Conservation (phyloP, 108 stramenopile genomes). For the Conticribra guillardii region DNA sequence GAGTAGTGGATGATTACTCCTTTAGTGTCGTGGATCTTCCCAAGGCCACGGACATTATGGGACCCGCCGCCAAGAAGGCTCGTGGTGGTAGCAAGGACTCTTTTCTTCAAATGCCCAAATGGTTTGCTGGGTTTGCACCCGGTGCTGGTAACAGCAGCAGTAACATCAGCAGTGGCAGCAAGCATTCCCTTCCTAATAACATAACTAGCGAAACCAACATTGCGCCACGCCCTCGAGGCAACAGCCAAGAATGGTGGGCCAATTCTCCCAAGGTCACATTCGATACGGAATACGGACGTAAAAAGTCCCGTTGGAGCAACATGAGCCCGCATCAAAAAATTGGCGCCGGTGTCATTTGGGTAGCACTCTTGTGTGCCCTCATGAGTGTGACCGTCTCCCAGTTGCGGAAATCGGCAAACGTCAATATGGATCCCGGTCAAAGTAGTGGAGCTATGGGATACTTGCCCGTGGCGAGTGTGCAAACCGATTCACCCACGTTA, state of each 20-base stretch:
- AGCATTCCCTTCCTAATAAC: conserved; percentile 14
- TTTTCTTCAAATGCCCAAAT: conserved; percentile 20
- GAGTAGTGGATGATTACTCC: conserved; percentile 41
- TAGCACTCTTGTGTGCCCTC: conserved; percentile 36
- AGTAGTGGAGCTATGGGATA: conserved; percentile 9
- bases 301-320: conserved; percentile 10
- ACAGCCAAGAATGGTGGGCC: conserved; percentile 15
- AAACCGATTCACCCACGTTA: conserved; percentile 7
- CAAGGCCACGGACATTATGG: conserved; percentile 9
- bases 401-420: conserved; percentile 14
- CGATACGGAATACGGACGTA: conserved; percentile 12
- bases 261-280: conserved; percentile 18
- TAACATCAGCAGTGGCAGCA: neutral
- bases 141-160: neutral
- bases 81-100: neutral
- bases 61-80: neutral
- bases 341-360: conserved; percentile 28
- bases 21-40: conserved; percentile 33
- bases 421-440: neutral
- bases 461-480: neutral
- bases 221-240: conserved; percentile 21
- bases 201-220: conserved; percentile 36
- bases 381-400: conserved; percentile 37
- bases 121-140: conserved; percentile 18
- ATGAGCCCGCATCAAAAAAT: conserved; percentile 16